phyloP scores from a whole-genome alignment of 2,329 filamentous ascomycete species.

The Nothophoma quercina region DNA sequence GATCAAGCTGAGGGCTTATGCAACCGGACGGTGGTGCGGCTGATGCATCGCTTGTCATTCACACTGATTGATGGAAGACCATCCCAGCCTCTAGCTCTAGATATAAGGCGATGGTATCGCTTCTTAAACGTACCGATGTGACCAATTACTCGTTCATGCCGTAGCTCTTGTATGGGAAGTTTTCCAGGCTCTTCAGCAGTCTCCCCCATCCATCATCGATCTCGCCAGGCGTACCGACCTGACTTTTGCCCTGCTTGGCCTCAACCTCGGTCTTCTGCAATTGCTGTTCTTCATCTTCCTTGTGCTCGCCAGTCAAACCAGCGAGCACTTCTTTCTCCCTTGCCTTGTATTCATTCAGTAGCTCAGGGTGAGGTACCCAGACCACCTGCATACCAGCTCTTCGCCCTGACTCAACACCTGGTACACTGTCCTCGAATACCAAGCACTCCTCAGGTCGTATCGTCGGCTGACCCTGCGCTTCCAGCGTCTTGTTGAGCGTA shows the following conservation, averaged over 20 bases:
- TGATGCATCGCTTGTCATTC: too few species aligned
- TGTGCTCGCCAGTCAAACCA: constrained; percentile 76
- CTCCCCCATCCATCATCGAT: constrained; percentile 68
- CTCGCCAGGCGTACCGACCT: constrained; percentile 59
- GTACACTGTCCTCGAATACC: constrained; percentile 95
- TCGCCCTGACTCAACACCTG: constrained; percentile 88
- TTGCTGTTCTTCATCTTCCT: constrained; percentile 59
- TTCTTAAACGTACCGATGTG: too few species aligned
- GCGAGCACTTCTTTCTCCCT: constrained; percentile 84
- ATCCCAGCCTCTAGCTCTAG: too few species aligned
- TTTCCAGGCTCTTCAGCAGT: constrained; percentile 61
- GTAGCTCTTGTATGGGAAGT: constrained; percentile 67
- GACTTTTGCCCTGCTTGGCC: constrained; percentile 48
- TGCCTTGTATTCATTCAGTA: constrained; percentile 78
- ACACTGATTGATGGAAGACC: too few species aligned
- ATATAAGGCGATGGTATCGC: too few species aligned
- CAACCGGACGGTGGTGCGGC: too few species aligned
- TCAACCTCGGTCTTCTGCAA: constrained; percentile 47
- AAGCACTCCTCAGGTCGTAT: constrained; percentile 87
- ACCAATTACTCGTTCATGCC: constrained; percentile 58
- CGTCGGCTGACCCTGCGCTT: constrained; percentile 63
- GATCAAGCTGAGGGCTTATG: too few species aligned
- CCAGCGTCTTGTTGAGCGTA: constrained; percentile 79
- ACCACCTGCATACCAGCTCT: constrained; percentile 94
- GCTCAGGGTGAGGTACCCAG: constrained; percentile 85